These are phyloP conservation scores for Cephalotrichum gorgonifer DNA, from an alignment of 2,329 filamentous ascomycete species.

Conservation along the genomic window DNA sequence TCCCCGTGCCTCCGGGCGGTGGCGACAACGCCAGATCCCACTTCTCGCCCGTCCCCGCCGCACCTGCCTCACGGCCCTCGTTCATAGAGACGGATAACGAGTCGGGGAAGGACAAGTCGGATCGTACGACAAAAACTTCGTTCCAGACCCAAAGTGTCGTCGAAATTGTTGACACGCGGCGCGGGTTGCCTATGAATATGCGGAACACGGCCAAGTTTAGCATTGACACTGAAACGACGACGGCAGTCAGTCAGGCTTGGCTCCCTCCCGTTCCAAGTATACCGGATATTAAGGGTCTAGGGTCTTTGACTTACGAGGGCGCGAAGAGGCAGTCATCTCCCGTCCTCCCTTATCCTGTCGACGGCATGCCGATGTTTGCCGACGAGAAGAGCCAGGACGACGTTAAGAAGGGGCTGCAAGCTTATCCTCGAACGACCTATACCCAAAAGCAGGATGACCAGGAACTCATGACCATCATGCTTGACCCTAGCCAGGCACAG, in stretches of 20 bases:
- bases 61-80: conserved; percentile 26
- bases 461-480: conserved; percentile 32
- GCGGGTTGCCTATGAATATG: not conserved
- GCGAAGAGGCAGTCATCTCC: conserved; percentile 38
- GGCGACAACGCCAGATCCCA: not conserved
- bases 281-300: not conserved
- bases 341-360: conserved; percentile 27
- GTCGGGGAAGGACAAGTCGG: conserved; percentile 23
- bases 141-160: conserved; percentile 29
- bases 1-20: conserved; percentile 21
- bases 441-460: conserved; percentile 22
- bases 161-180: conserved; percentile 21
- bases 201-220: conserved; percentile 19
- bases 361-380: conserved; percentile 22
- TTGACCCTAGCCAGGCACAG: conserved; percentile 20
- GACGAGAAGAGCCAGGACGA: conserved; percentile 15
- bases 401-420: too few relatives aligned
- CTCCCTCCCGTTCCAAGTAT: conserved; percentile 21
- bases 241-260: conserved; percentile 18
- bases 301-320: conserved; percentile 12
- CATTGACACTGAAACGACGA: conserved; percentile 14
- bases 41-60: conserved; percentile 26
- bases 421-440: conserved; percentile 25
- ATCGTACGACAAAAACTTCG: conserved; percentile 24
- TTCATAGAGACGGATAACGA: conserved; percentile 20